These are phyloP conservation scores for Coniochaeta sp. DNA, from an alignment of 2,329 filamentous ascomycete species.

Conservation along the genomic window DNA sequence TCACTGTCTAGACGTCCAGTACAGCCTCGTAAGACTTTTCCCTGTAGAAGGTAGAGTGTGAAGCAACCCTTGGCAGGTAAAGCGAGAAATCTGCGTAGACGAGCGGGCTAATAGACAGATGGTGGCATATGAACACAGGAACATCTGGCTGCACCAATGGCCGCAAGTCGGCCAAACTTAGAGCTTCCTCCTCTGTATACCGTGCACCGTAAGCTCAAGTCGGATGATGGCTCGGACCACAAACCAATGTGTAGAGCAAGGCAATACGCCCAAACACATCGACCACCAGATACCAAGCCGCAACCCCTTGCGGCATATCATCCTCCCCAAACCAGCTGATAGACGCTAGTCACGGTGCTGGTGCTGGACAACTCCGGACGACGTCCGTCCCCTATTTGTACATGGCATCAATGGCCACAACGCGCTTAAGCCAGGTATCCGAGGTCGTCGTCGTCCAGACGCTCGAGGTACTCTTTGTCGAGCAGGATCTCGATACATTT, in stretches of 20 bases:
- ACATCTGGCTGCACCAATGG: neutral
- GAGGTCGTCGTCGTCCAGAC: slow-evolving; percentile 87
- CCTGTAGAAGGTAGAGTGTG: too few species aligned
- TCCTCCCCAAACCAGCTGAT: neutral
- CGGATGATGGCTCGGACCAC: neutral
- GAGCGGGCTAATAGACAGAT: neutral
- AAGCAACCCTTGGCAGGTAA: neutral
- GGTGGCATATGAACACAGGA: too few species aligned
- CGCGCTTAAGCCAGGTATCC: slow-evolving; percentile 75
- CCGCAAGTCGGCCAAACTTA: neutral
- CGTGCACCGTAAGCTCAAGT: neutral
- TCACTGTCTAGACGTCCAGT: too few species aligned
- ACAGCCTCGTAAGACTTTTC: too few species aligned
- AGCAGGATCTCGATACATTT: slow-evolving; percentile 98
- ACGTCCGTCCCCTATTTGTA: neutral
- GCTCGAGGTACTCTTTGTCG: slow-evolving; percentile 98
- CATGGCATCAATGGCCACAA: neutral
- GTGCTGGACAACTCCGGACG: neutral
- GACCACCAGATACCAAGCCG: neutral
- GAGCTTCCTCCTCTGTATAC: neutral
- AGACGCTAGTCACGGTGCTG: neutral
- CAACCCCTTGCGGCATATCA: neutral
- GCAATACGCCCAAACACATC: neutral
- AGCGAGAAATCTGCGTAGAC: neutral
- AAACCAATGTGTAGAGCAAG: neutral